Evolutionary conservation across 129 eudicot species (phyloP).

Genomic region (Saussurea involucrata): DNA sequence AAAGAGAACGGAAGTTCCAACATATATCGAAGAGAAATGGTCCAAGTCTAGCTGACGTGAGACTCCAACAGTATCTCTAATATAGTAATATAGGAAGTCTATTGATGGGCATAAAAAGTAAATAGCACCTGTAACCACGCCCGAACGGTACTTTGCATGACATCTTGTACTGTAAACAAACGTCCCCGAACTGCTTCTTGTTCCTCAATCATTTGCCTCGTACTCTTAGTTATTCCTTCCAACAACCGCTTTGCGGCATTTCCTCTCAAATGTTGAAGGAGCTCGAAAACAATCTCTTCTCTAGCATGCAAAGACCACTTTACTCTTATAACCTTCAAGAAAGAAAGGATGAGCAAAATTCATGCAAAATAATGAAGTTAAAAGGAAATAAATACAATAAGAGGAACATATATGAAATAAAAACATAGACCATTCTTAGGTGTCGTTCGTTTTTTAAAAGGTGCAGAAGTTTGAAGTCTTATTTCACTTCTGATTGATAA

Average conservation of each 20-base stretch:
- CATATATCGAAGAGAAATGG: neutral
- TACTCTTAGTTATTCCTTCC: conserved; percentile 77
- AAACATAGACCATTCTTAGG: neutral
- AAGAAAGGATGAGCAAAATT: neutral
- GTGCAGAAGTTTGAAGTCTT: too few relatives aligned
- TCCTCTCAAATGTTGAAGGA: conserved; percentile 85
- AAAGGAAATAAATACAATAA: neutral
- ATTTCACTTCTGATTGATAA: too few relatives aligned
- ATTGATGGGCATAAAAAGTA: neutral
- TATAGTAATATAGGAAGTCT: neutral
- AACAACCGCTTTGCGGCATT: conserved; percentile 48
- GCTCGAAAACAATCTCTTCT: conserved; percentile 94
- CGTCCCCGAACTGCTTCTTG: conserved; percentile 99
- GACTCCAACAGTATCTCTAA: neutral
- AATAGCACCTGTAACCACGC: conserved; percentile 85
- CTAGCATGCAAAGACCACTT: conserved; percentile 98
- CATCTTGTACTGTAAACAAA: conserved; percentile 94
- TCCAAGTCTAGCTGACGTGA: neutral
- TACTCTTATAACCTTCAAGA: conserved; percentile 78
- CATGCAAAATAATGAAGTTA: neutral
- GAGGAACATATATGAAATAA: neutral
- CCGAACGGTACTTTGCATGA: conserved; percentile 89
- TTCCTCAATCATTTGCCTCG: conserved; percentile 88
- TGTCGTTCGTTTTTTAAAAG: neutral
- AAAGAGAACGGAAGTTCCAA: too few relatives aligned